Evolutionary conservation across 2,329 filamentous ascomycete genomes (phyloP), one percentile per base, ranked within the genome.

Genomic region (Neocatenulostroma microsporum): DNA sequence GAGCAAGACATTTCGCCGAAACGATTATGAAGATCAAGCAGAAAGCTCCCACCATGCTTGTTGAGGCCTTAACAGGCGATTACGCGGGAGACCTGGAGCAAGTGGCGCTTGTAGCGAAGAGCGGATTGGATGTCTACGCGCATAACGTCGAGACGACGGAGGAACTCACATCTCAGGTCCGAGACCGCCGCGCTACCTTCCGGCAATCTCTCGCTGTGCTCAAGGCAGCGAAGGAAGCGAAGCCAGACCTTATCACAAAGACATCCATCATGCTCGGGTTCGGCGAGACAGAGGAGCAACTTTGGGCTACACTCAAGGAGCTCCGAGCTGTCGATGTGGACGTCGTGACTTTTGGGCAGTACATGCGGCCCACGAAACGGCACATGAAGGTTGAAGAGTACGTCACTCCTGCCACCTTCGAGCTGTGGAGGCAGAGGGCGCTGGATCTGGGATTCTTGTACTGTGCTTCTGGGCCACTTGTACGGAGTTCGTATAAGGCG

Each of bases 331-430:
- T 78, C 40, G 70, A 84, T 42, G 88, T 95, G 30, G 91, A 98
- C 51, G 86, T 98, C 10, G 87, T 98, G 40, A 98, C 91, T 0
- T 98, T 98, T 51, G 91, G 91, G n/a, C 91, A 98, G 69, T 98
- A 98, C 69, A 98, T 98, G 91, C 84, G 89, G 10, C 91, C 91
- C 2, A 98, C 91, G 4, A 98, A 96, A 72, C 78, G 89, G 29
- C 91, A 98, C 62, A 89, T 98, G 77, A 82, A 94, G 62, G 91
- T 98, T 20, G 83, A 94, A 56, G 86, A 89, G 61, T 98, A 98
- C 60, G 76, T 98, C 31, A 89, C 87, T 0, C 91, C 91, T 1
- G 84, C 83, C 43, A 79, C 81, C 44, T 98, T 98, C 57, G 89
- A 96, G 57, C 68, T 83, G 54, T 98, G 91, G 91, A 77, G 84